Evolutionary conservation across 2,329 filamentous ascomycete genomes (phyloP), one percentile per base, ranked within the genome.

Genomic region (Fusarium citri): DNA sequence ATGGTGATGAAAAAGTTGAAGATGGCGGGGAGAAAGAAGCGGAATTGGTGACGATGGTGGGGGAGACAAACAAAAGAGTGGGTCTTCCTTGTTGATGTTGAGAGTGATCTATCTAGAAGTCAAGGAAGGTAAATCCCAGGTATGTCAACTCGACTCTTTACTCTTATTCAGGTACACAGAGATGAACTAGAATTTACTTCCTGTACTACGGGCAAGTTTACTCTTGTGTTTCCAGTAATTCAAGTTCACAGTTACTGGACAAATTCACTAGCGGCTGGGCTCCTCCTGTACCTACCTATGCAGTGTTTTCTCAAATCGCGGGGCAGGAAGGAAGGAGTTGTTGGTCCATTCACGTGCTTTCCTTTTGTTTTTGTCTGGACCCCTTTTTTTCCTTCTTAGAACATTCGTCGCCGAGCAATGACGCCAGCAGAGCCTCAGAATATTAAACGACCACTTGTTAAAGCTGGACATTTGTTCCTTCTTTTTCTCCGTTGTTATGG

Each of bases 1-100:
- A 56, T 37, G 59, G 59, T 59, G 60, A 59, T 55, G 45, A 46
- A 68, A 67, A 67, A 55, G 46, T 64, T 68, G 69, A 69, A 51
- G 64, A 66, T 74, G 72, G 68, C 60, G 71, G 72, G 72, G 72
- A 64, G 59, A 68, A 58, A 62, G 68, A 50, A 54, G 64, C 59
- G 68, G 59, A 70, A 70, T 72, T 72, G 66, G 50, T 54, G 69
- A 54, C 49, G 60, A 59, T 68, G 66, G 67, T 69, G 70, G 66
- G 69, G 69, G 65, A n/a, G 58, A 61, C 50, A 66, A 74, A 68
- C 61, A 66, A 74, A 66, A 66, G 30, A 67, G 73, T 51, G 71
- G 71, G 58, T 22, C 56, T 49, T 4, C 22, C 56, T 49, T 4
- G n/a, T 53, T 42, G 43, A 66, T 55, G 10, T 37, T 7, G 18